These are phyloP conservation scores for Penicilliopsis zonata DNA, from an alignment of 495 filamentous ascomycete genomes.

Conservation along the genomic window DNA sequence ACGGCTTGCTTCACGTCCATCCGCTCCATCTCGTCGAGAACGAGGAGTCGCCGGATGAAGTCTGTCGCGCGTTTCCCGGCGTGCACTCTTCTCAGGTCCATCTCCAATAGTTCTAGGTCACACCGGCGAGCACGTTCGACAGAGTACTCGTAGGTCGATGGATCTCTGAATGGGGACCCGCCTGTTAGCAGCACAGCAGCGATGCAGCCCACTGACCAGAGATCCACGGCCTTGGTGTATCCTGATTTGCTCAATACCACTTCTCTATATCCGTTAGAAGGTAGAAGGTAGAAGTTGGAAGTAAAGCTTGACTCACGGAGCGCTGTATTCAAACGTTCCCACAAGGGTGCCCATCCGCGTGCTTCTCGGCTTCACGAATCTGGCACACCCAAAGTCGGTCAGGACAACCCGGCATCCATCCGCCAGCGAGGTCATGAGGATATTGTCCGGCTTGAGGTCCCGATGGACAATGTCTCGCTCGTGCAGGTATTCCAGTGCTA, in stretches of 20 bases:
- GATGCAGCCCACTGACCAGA: constrained; percentile 51
- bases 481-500: constrained; percentile 51
- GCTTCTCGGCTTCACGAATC: constrained; percentile 16
- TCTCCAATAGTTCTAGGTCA: constrained; percentile 24
- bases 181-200: constrained; percentile 40
- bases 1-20: constrained; percentile 44
- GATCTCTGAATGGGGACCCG: constrained; percentile 22
- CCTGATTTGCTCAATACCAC: constrained; percentile 22
- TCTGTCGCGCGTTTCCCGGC: constrained; percentile 32
- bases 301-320: constrained; percentile 50
- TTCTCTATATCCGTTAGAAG: constrained; percentile 30
- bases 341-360: constrained; percentile 48
- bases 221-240: constrained; percentile 50
- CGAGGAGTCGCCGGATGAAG: constrained; percentile 43
- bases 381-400: constrained; percentile 63
- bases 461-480: constrained; percentile 44
- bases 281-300: constrained; percentile 6
- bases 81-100: constrained; percentile 17
- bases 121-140: constrained; percentile 8
- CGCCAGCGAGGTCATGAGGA: constrained; percentile 43
- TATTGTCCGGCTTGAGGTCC: constrained; percentile 62
- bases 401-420: constrained; percentile 47
- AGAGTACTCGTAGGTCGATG: constrained; percentile 6
- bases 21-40: constrained; percentile 35
- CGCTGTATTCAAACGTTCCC: constrained; percentile 54